Percentiles rank a stretch among this genome's conserved stretches.
Evolutionary conservation across 2,329 filamentous ascomycete species (phyloP).

Genomic region (Aureobasidium subglaciale): DNA sequence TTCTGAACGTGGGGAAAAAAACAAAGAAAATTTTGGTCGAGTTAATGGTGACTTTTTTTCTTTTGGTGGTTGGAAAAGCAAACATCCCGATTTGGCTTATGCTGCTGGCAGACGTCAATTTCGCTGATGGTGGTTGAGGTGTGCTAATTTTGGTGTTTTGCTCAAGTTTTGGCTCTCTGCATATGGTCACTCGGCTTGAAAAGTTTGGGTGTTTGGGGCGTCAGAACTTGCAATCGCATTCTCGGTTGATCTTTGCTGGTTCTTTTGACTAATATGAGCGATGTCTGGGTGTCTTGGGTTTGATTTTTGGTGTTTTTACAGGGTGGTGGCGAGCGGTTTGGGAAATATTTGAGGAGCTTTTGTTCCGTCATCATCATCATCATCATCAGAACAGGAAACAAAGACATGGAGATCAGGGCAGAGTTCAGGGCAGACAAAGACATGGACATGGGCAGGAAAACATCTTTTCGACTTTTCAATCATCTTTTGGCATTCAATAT

Average conservation of each 20-base stretch:
- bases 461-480: neutral
- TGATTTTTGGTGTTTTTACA: neutral
- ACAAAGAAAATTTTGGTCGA: neutral
- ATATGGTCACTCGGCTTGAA: neutral
- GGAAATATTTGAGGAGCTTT: neutral
- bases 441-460: neutral
- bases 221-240: neutral
- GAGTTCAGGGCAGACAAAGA: neutral
- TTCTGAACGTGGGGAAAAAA: neutral
- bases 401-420: too few species aligned
- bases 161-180: neutral
- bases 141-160: neutral
- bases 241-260: slow-evolving; percentile 1
- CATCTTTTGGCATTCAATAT: neutral
- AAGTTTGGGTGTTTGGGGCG: neutral
- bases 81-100: slow-evolving; percentile 2
- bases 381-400: neutral
- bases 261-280: neutral
- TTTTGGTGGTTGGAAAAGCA: neutral
- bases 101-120: neutral
- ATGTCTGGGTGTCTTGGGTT: neutral
- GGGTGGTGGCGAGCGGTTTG: neutral
- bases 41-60: too few species aligned
- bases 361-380: neutral
- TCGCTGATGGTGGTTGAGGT: slow-evolving; percentile 3